These are phyloP conservation scores for Myotisia sp. DNA, from an alignment of 2,329 filamentous ascomycete genomes.

Conservation along the genomic window DNA sequence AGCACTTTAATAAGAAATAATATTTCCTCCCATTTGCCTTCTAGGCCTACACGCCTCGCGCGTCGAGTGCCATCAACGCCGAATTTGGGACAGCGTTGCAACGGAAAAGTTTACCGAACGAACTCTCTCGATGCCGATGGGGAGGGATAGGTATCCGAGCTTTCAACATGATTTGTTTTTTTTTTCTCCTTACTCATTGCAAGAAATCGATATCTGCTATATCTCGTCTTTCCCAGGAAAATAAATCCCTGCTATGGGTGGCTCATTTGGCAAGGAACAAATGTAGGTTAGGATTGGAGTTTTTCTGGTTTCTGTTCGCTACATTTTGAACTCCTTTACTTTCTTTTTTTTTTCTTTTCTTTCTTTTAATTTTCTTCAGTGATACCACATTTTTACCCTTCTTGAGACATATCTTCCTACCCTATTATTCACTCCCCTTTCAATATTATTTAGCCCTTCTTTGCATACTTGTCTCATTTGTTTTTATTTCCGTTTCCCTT, in stretches of 20 bases:
- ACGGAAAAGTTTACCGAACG: conserved; percentile 16
- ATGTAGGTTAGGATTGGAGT: too few relatives aligned
- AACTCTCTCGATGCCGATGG: conserved; percentile 23
- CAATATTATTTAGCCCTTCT: neutral
- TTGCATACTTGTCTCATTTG: neutral
- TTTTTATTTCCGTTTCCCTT: neutral
- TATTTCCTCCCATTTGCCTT: conserved; percentile 14
- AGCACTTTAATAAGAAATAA: conserved; percentile 12
- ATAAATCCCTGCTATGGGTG: too few relatives aligned
- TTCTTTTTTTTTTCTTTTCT: conserved; percentile 1
- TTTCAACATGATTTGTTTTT: too few relatives aligned
- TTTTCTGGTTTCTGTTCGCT: neutral
- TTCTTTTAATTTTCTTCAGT: conserved; percentile 8
- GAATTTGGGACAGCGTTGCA: conserved; percentile 16
- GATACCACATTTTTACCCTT: conserved; percentile 6
- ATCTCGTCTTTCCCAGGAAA: too few relatives aligned
- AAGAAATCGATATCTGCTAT: too few relatives aligned
- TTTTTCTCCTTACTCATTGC: too few relatives aligned
- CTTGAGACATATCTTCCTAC: neutral
- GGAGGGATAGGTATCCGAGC: conserved; percentile 3
- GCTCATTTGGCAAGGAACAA: too few relatives aligned
- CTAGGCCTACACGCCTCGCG: conserved; percentile 17
- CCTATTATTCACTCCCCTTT: conserved; percentile 1
- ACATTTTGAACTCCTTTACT: neutral
- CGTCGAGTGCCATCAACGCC: conserved; percentile 26